Evolutionary conservation across 495 filamentous ascomycete genomes (phyloP).

Genomic region (Xylaria flabelliformis): DNA sequence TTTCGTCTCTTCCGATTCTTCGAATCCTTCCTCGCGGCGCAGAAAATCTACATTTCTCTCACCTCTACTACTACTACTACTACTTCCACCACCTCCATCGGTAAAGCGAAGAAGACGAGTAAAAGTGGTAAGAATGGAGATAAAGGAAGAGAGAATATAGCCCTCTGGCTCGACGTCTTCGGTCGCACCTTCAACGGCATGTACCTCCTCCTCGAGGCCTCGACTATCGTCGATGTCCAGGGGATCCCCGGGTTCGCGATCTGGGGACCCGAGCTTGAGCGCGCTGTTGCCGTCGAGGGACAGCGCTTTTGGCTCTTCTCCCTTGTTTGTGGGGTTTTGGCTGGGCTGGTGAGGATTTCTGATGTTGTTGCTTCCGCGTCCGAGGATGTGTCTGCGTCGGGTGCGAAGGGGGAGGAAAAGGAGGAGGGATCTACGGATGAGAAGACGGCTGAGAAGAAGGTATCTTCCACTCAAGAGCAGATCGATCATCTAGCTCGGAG

Average conservation of each 20-base stretch:
- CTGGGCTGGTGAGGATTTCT: slow-evolving; percentile 36
- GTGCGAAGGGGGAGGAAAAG: neutral
- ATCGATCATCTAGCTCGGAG: slow-evolving; percentile 18
- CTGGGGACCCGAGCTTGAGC: slow-evolving; percentile 40
- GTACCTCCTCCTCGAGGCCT: slow-evolving; percentile 56
- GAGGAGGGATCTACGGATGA: neutral
- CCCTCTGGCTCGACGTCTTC: slow-evolving; percentile 46
- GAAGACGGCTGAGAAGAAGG: neutral
- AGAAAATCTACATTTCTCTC: slow-evolving; percentile 34
- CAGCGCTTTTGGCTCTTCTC: slow-evolving; percentile 72
- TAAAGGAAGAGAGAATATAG: neutral
- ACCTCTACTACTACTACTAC: too few relatives aligned
- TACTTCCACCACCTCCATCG: neutral
- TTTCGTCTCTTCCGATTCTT: slow-evolving; percentile 70
- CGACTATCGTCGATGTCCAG: slow-evolving; percentile 51
- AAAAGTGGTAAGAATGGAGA: neutral
- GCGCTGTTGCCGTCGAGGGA: slow-evolving; percentile 53
- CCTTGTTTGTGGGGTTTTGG: slow-evolving; percentile 45
- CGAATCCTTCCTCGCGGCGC: slow-evolving; percentile 61
- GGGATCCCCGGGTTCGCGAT: slow-evolving; percentile 54
- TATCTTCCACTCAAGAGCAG: neutral
- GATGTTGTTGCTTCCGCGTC: neutral
- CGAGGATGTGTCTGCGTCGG: neutral
- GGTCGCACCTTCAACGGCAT: slow-evolving; percentile 52
- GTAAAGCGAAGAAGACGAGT: neutral